phyloP scores from a whole-genome alignment of 2,329 filamentous ascomycete genomes.

The Penicillium sp. region DNA sequence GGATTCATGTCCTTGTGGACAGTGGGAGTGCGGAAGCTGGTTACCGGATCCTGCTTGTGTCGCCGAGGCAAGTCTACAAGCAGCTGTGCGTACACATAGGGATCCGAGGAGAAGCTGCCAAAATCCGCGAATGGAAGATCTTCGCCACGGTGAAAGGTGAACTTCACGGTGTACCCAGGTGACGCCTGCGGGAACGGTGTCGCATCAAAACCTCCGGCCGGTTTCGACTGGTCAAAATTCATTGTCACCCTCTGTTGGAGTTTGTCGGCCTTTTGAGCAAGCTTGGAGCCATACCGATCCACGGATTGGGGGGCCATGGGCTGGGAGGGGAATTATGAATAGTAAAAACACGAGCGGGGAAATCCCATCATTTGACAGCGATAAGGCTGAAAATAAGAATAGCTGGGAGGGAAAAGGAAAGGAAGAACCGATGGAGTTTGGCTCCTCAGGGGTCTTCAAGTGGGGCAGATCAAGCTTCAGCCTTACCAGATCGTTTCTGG shows the following conservation, averaged over 20 bases:
- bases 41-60: constrained; percentile 77
- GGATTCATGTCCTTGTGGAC: constrained; percentile 67
- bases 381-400: too few species aligned
- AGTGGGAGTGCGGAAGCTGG: constrained; percentile 70
- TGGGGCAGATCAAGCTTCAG: constrained; percentile 18
- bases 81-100: constrained; percentile 73
- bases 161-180: constrained; percentile 74
- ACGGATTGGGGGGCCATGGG: constrained; percentile 21
- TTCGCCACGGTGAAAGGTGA: constrained; percentile 73
- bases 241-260: constrained; percentile 33
- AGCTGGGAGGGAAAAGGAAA: neutral
- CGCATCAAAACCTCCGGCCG: constrained; percentile 70
- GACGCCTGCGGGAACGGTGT: constrained; percentile 70
- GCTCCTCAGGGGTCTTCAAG: neutral
- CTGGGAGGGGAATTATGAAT: constrained; percentile 3
- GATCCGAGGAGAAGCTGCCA: constrained; percentile 70
- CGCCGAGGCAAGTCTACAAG: constrained; percentile 62
- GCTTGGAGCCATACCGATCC: constrained; percentile 36
- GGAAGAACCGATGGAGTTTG: too few species aligned
- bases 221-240: constrained; percentile 35
- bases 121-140: constrained; percentile 82
- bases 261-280: constrained; percentile 38
- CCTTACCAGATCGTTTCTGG: constrained; percentile 17
- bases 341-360: neutral
- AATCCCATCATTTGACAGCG: neutral